phyloP scores from a whole-genome alignment of 495 filamentous ascomycete genomes.

The Penicillium goetzii region DNA sequence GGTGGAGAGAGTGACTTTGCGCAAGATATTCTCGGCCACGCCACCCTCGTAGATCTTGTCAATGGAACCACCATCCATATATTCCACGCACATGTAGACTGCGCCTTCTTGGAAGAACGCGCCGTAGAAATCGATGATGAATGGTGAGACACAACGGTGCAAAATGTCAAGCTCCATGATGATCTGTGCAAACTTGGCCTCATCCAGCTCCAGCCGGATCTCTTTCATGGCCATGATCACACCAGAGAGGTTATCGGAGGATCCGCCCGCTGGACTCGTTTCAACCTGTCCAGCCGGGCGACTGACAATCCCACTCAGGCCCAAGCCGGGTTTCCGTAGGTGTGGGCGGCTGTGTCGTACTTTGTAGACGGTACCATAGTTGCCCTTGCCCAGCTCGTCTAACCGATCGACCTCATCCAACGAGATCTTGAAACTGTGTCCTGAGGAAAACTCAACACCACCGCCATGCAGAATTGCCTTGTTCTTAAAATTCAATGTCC shows the following conservation, averaged over 20 bases:
- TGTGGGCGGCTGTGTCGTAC: slow-evolving; percentile 83
- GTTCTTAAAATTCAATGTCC: slow-evolving; percentile 89
- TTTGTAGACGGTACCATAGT: slow-evolving; percentile 98
- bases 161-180: slow-evolving; percentile 98
- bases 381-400: slow-evolving; percentile 96
- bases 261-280: slow-evolving; percentile 19
- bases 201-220: slow-evolving; percentile 94
- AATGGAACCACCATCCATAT: slow-evolving; percentile 98
- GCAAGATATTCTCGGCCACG: slow-evolving; percentile 84
- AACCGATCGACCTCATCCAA: slow-evolving; percentile 93
- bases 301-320: slow-evolving; percentile 65
- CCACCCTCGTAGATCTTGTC: slow-evolving; percentile 96
- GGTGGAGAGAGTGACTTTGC: slow-evolving; percentile 90
- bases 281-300: slow-evolving; percentile 39
- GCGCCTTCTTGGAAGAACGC: slow-evolving; percentile 99
- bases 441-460: slow-evolving; percentile 89
- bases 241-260: slow-evolving; percentile 57
- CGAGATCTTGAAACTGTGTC: slow-evolving; percentile 89
- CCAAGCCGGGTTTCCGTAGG: slow-evolving; percentile 77
- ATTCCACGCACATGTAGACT: slow-evolving; percentile 99
- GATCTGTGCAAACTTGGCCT: slow-evolving; percentile 94
- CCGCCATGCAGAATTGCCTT: slow-evolving; percentile 86
- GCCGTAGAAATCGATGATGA: slow-evolving; percentile 98
- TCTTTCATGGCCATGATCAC: slow-evolving; percentile 99
- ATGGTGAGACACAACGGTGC: slow-evolving; percentile 91